These are phyloP conservation scores for Peniophora sp. DNA, from an alignment of 1,284 basidiomycete genomes.

Conservation along the genomic window DNA sequence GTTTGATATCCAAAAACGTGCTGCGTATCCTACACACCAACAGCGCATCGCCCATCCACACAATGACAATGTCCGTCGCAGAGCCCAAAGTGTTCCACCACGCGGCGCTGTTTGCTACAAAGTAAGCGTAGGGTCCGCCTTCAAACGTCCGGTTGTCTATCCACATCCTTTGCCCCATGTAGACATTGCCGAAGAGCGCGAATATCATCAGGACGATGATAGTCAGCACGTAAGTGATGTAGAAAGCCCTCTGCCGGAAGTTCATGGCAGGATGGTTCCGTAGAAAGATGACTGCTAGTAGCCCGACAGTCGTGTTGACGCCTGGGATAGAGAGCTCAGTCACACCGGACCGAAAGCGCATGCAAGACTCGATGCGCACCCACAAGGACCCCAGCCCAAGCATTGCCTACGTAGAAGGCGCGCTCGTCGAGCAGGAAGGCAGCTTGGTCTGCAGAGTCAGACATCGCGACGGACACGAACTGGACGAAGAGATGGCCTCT, in stretches of 20 bases:
- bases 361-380: neutral
- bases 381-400: neutral
- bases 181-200: constrained; percentile 15
- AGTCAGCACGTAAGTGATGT: constrained; percentile 14
- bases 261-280: neutral
- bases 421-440: neutral
- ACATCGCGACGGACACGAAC: too few relatives aligned
- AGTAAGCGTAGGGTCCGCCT: constrained; percentile 19
- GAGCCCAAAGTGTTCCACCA: constrained; percentile 21
- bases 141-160: constrained; percentile 18
- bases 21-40: constrained; percentile 10
- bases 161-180: constrained; percentile 18
- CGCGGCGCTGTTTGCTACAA: constrained; percentile 12
- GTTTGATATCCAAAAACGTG: neutral
- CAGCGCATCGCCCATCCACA: constrained; percentile 20
- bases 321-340: too few relatives aligned
- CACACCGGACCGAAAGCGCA: too few relatives aligned
- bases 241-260: constrained; percentile 8
- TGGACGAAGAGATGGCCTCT: too few relatives aligned
- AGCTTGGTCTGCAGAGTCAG: too few relatives aligned
- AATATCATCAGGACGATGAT: constrained; percentile 18
- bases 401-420: neutral
- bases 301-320: too few relatives aligned
- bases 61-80: constrained; percentile 16
- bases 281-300: too few relatives aligned